Evolutionary conservation across 192 early-diverging fungal species (phyloP).

Genomic region (Lobosporangium transversale): DNA sequence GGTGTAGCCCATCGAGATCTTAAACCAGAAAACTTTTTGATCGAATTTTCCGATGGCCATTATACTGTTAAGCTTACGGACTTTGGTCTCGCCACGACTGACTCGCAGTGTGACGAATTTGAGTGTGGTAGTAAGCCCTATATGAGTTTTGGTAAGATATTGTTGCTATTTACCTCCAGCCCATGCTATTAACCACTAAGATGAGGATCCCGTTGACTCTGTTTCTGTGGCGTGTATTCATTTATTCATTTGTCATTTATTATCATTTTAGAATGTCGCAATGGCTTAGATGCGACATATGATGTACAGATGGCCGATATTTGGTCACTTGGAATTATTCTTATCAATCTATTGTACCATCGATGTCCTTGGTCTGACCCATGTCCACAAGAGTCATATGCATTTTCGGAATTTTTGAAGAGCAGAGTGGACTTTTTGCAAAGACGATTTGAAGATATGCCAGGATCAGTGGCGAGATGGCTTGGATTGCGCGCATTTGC

Average conservation of each 20-base stretch:
- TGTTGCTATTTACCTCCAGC: neutral
- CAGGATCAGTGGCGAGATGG: constrained; percentile 66
- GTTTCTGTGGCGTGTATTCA: neutral
- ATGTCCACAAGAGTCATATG: constrained; percentile 63
- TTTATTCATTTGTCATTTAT: neutral
- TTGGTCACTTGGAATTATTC: constrained; percentile 79
- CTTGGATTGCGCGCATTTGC: constrained; percentile 67
- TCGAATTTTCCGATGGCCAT: constrained; percentile 42
- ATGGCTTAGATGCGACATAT: constrained; percentile 56
- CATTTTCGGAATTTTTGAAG: constrained; percentile 68
- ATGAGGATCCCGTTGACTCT: neutral
- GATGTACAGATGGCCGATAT: constrained; percentile 71
- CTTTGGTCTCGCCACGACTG: constrained; percentile 91
- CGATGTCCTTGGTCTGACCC: constrained; percentile 80
- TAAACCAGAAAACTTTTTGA: constrained; percentile 84
- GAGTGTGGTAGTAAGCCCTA: constrained; percentile 82
- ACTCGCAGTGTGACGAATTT: constrained; percentile 83
- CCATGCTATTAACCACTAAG: neutral
- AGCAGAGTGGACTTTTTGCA: constrained; percentile 70
- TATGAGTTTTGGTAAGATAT: constrained; percentile 58
- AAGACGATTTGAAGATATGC: constrained; percentile 64
- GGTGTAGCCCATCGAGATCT: constrained; percentile 91
- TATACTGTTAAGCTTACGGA: constrained; percentile 81
- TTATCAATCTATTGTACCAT: constrained; percentile 76
- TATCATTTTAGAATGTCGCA: constrained; percentile 54